phyloP scores from a whole-genome alignment of 306 rosid species.

The Medicago lupulina region DNA sequence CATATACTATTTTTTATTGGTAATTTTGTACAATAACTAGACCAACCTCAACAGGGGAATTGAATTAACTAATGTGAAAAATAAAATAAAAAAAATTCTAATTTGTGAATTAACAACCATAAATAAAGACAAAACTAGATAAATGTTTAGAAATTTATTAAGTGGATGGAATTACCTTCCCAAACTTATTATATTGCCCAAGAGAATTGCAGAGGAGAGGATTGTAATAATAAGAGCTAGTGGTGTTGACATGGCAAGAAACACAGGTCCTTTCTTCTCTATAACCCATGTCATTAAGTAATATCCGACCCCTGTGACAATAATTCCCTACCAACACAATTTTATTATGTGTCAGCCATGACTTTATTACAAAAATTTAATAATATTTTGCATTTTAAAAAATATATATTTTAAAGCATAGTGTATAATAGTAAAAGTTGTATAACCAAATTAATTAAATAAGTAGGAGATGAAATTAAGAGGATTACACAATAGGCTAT shows the following conservation, averaged over 20 bases:
- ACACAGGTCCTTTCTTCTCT: constrained; percentile 81
- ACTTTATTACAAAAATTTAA: background rate
- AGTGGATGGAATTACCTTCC: constrained; percentile 61
- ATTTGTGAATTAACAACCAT: no score
- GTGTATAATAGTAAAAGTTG: background rate
- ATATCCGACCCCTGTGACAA: constrained; percentile 71
- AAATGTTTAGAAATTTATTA: no score
- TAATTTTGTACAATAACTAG: background rate
- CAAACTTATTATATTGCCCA: constrained; percentile 62
- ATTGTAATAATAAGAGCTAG: constrained; percentile 64
- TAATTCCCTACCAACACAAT: constrained; percentile 56
- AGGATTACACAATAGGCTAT: constrained; percentile 68
- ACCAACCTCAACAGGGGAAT: no score
- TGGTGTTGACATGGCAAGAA: constrained; percentile 77
- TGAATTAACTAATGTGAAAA: background rate
- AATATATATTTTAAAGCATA: background rate
- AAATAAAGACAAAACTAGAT: no score
- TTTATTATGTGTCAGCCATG: background rate
- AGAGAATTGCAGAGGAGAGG: constrained; percentile 52
- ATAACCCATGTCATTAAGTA: constrained; percentile 75
- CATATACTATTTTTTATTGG: background rate
- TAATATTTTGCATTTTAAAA: background rate
- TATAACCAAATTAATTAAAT: constrained; percentile 5
- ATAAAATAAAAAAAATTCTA: no score
- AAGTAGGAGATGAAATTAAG: background rate